These are phyloP conservation scores for Pseudopyricularia cyperi DNA, from an alignment of 2,329 filamentous ascomycete genomes.

Conservation along the genomic window DNA sequence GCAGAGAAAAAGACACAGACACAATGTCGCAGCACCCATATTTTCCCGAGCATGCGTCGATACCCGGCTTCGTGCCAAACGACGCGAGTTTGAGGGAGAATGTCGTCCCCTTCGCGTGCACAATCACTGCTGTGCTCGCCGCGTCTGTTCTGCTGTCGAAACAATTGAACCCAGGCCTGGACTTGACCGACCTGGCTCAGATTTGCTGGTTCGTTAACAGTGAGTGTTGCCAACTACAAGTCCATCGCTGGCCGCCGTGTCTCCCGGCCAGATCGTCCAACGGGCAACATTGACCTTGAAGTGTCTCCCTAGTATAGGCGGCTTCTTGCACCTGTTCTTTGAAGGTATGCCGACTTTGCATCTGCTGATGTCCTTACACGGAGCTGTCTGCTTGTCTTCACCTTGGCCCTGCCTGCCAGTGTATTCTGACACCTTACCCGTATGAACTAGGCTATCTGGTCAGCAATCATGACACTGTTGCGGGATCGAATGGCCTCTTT, in stretches of 20 bases:
- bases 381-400: too few species aligned
- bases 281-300: background rate
- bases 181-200: slow-evolving; percentile 25
- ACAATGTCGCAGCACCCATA: slow-evolving; percentile 30
- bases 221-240: slow-evolving; percentile 17
- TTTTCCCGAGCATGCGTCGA: slow-evolving; percentile 27
- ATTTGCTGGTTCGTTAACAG: slow-evolving; percentile 43
- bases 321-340: slow-evolving; percentile 66
- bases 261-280: background rate
- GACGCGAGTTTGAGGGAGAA: slow-evolving; percentile 23
- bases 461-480: slow-evolving; percentile 51
- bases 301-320: slow-evolving; percentile 26
- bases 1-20: background rate
- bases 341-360: slow-evolving; percentile 40
- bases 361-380: background rate
- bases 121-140: slow-evolving; percentile 22
- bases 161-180: slow-evolving; percentile 17
- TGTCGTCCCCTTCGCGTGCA: slow-evolving; percentile 21
- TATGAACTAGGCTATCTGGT: slow-evolving; percentile 57
- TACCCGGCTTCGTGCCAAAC: slow-evolving; percentile 34
- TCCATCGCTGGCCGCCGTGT: background rate
- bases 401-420: background rate
- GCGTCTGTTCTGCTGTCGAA: slow-evolving; percentile 17
- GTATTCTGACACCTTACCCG: background rate
- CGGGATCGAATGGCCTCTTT: slow-evolving; percentile 56